Base-by-base conservation (phyloP, 139 green algal species). In the Nannochloris sp. region DNA sequence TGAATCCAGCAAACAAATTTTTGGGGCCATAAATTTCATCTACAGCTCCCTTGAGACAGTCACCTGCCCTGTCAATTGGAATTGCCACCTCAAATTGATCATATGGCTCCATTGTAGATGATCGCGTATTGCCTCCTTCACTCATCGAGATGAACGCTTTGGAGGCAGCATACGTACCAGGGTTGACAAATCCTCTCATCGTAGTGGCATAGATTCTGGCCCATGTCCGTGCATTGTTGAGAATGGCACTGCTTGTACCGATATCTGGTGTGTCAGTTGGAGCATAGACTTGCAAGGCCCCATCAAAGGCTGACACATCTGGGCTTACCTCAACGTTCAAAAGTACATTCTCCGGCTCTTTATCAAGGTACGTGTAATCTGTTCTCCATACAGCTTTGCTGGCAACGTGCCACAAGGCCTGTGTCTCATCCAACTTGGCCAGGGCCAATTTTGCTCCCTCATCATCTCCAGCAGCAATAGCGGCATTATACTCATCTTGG, bases 51-150 rank as follows among this genome's bases (percentile, higher is more conserved):
- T 53, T 65, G 23, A 88, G 30, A 67, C 82, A 89, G 57, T 76
- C 70, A 43, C 73, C 83, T 12, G 75, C 72, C 3, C 51, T 68
- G 6, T 45, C 48, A 3, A 88, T 61, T 12, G 83, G 82, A 10
- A 89, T 59, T 12, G 62, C 67, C 28, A 89, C 68, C 69, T 90
- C 84, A 25, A 79, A 79, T 60, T 91, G 84, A 43, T 85, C 71
- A 61, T 89, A 89, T 23, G 72, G 67, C 13, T 74, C 73, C n/a
- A 72, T 73, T 11, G 60, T 59, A 29, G 46, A 30, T 5, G 67
- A 68, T 6, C 63, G 2, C 0, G 14, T 29, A 43, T 65, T 85
- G 16, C 68, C 62, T 26, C 13, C 40, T 5, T 82, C 77, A 13
- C 37, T 72, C 69, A 73, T 63, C 3, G 49, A 59, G 2, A 69